These are phyloP conservation scores for Lunularia cruciata DNA, from an alignment of 225 moss, liverwort and hornwort genomes.

Conservation along the genomic window DNA sequence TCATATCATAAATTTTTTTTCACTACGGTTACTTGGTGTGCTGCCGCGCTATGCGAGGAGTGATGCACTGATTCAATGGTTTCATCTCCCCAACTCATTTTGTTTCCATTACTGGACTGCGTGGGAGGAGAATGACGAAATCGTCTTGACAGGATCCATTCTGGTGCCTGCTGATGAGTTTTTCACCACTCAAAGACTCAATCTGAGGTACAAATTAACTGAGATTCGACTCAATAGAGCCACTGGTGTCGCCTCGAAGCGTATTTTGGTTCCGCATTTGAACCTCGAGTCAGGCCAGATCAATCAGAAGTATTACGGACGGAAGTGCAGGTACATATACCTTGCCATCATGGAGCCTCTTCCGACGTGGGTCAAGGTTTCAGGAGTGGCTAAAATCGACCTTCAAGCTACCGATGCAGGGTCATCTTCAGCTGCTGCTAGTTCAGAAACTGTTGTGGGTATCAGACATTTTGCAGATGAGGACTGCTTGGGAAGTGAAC, in stretches of 20 bases:
- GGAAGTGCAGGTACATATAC: constrained; percentile 32
- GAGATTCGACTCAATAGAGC: constrained; percentile 21
- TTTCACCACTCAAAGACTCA: constrained; percentile 1
- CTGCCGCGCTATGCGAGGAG: constrained; percentile 23
- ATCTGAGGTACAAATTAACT: constrained; percentile 24
- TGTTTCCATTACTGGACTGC: constrained; percentile 32
- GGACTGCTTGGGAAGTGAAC: constrained; percentile 28
- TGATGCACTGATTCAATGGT: constrained; percentile 26
- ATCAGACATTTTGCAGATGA: constrained; percentile 19
- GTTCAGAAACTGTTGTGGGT: constrained; percentile 15
- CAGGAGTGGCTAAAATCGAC: constrained; percentile 36
- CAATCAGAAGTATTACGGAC: constrained; percentile 22
- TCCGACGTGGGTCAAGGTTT: constrained; percentile 30
- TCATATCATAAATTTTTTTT: too few relatives aligned
- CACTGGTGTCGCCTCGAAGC: constrained; percentile 23
- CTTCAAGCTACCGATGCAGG: constrained; percentile 2
- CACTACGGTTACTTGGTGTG: too few relatives aligned
- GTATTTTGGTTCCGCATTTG: constrained; percentile 13
- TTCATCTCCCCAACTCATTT: constrained; percentile 16
- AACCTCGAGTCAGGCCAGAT: constrained; percentile 35
- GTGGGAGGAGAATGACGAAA: constrained; percentile 28
- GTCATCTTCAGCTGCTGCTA: neutral
- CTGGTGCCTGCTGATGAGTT: constrained; percentile 15
- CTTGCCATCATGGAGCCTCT: constrained; percentile 21
- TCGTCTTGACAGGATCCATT: constrained; percentile 21